Evolutionary conservation across 352 stramenopile species (phyloP).

Genomic region (Globisporangium spinosum): DNA sequence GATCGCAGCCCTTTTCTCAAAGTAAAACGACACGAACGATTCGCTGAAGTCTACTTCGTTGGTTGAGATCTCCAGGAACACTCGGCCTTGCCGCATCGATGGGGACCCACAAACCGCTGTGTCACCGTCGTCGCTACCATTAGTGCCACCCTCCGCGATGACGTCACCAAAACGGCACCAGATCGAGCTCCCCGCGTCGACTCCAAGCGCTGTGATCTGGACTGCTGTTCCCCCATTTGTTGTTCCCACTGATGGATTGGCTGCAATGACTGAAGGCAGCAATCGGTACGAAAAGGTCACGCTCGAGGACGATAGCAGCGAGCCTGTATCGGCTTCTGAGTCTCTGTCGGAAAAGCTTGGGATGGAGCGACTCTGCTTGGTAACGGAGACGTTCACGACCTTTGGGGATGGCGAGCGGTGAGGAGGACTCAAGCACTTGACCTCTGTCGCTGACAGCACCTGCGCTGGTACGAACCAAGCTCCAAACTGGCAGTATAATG

Average conservation of each 20-base stretch:
- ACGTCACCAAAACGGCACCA: conserved; percentile 41
- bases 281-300: conserved; percentile 36
- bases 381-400: conserved; percentile 27
- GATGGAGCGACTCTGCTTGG: conserved; percentile 11
- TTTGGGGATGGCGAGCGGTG: conserved; percentile 13
- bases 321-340: not conserved
- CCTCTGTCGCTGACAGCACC: conserved; percentile 17
- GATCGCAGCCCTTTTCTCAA: conserved; percentile 16
- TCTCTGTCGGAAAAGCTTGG: not conserved
- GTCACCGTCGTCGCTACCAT: not conserved
- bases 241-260: conserved; percentile 22
- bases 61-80: conserved; percentile 34
- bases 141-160: conserved; percentile 20
- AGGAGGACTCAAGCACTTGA: conserved; percentile 29
- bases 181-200: conserved; percentile 1
- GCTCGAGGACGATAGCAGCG: not conserved
- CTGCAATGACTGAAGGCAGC: conserved; percentile 24
- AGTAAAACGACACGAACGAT: conserved; percentile 19
- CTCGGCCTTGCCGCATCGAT: conserved; percentile 11
- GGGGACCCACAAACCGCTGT: conserved; percentile 24
- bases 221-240: conserved; percentile 21
- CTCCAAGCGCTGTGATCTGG: conserved; percentile 21
- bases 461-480: conserved; percentile 21
- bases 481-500: conserved; percentile 41
- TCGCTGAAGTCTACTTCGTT: conserved; percentile 50